Percentiles rank a stretch among this genome's conserved stretches.
Evolutionary conservation across 2,329 filamentous ascomycete genomes (phyloP).

Genomic region (Fusarium neocosmosporiellum): DNA sequence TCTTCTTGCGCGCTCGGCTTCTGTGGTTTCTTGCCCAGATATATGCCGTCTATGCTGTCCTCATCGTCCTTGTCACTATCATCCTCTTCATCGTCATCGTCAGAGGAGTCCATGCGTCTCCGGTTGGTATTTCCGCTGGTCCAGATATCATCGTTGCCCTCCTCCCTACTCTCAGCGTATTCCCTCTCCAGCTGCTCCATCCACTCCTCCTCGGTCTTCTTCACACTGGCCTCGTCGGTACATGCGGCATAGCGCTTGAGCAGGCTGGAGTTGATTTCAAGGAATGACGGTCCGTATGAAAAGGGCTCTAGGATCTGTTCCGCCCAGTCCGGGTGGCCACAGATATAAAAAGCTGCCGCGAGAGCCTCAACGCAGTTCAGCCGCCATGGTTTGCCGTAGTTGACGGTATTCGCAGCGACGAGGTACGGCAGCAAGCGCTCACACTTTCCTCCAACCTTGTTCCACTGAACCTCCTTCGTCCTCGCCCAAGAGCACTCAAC

Average conservation of each 20-base stretch:
- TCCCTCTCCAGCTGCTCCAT: conserved; percentile 90
- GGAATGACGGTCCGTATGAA: conserved; percentile 86
- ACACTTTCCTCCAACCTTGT: conserved; percentile 91
- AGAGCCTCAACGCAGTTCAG: conserved; percentile 96
- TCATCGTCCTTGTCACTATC: conserved; percentile 59
- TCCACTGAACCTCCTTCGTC: conserved; percentile 90
- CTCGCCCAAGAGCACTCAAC: conserved; percentile 98
- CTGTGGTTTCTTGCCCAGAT: conserved; percentile 65
- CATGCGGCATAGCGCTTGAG: conserved; percentile 89
- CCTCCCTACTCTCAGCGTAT: conserved; percentile 81
- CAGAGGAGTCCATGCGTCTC: conserved; percentile 63
- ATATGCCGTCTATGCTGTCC: conserved; percentile 67
- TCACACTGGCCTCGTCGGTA: conserved; percentile 82
- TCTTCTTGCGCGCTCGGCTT: conserved; percentile 45
- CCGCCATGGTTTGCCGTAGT: conserved; percentile 95
- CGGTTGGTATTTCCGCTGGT: conserved; percentile 90
- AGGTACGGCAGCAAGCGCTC: conserved; percentile 93
- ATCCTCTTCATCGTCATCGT: conserved; percentile 64
- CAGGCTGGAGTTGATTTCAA: conserved; percentile 88
- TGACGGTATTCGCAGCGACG: conserved; percentile 95
- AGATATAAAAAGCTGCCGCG: conserved; percentile 92
- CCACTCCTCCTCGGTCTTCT: conserved; percentile 88
- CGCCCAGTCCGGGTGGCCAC: conserved; percentile 91
- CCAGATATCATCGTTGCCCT: conserved; percentile 83
- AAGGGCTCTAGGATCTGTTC: conserved; percentile 85